phyloP scores from a whole-genome alignment of 2,329 filamentous ascomycete genomes.

The Penicillium sp. region DNA sequence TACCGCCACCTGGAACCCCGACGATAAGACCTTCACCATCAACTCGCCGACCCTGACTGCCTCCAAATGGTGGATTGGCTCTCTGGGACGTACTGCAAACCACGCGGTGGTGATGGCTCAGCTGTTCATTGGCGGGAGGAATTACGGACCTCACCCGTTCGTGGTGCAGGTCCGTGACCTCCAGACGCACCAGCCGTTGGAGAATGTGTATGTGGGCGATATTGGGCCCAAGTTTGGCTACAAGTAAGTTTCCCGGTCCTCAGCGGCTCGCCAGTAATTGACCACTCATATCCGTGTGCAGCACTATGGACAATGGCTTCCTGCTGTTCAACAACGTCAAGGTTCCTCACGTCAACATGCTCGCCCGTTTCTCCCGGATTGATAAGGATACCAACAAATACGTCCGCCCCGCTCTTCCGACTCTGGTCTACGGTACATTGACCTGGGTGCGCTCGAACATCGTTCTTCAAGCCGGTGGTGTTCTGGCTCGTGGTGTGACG shows the following conservation, averaged over 20 bases:
- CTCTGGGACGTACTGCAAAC: constrained; percentile 71
- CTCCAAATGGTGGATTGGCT: constrained; percentile 84
- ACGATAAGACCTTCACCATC: constrained; percentile 71
- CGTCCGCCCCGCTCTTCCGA: constrained; percentile 62
- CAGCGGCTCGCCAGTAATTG: background rate
- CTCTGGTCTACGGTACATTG: constrained; percentile 70
- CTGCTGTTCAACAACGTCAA: constrained; percentile 73
- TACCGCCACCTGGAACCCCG: constrained; percentile 68
- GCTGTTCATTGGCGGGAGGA: constrained; percentile 65
- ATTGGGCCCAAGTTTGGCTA: constrained; percentile 79
- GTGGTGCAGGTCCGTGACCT: constrained; percentile 70
- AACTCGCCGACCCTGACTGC: constrained; percentile 71
- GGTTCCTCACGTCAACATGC: constrained; percentile 70
- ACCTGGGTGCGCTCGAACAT: constrained; percentile 73
- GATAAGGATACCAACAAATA: constrained; percentile 68
- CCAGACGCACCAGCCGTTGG: constrained; percentile 66
- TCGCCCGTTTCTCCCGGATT: constrained; percentile 67
- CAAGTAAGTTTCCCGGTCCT: constrained; percentile 46
- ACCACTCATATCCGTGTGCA: constrained; percentile 23
- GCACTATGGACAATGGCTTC: constrained; percentile 79
- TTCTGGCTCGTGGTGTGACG: constrained; percentile 71
- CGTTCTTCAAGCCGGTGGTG: constrained; percentile 68
- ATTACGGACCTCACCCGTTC: constrained; percentile 73
- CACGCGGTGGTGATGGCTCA: constrained; percentile 78
- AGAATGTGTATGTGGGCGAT: constrained; percentile 71